phyloP scores from a whole-genome alignment of 805 yeast species.

The Schwanniomyces vanrijiae region DNA sequence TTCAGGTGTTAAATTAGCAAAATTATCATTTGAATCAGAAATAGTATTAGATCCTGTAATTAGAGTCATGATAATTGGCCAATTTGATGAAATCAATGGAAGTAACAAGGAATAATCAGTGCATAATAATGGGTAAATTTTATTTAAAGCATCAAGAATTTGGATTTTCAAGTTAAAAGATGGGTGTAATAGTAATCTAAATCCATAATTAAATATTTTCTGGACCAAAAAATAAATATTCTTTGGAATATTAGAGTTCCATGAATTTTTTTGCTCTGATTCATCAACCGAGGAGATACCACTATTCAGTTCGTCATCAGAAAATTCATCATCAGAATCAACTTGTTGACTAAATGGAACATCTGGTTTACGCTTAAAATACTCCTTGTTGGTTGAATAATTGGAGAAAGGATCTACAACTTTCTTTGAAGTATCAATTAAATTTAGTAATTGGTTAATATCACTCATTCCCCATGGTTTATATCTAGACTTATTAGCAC shows the following conservation, averaged over 20 bases:
- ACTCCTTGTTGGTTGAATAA: conserved; percentile 38
- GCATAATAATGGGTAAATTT: conserved; percentile 31
- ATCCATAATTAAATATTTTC: conserved; percentile 67
- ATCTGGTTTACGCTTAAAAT: conserved; percentile 38
- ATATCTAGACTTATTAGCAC: conserved; percentile 20
- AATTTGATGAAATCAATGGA: conserved; percentile 33
- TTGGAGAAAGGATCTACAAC: conserved; percentile 26
- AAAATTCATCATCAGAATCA: conserved; percentile 27
- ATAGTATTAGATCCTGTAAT: conserved; percentile 12
- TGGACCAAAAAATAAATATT: conserved; percentile 58
- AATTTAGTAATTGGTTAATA: conserved; percentile 41
- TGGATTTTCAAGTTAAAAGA: conserved; percentile 57
- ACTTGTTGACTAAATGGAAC: conserved; percentile 28
- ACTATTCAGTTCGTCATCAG: conserved; percentile 19
- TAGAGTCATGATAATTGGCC: conserved; percentile 29
- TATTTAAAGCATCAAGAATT: conserved; percentile 47
- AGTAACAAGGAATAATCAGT: conserved; percentile 29
- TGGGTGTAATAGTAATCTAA: conserved; percentile 65
- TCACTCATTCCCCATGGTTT: conserved; percentile 63
- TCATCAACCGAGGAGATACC: conserved; percentile 11
- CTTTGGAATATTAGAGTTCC: conserved; percentile 71
- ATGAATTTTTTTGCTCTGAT: conserved; percentile 24
- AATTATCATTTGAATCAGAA: conserved; percentile 7
- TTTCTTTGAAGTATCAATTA: conserved; percentile 39
- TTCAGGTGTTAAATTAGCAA: conserved; percentile 8